phyloP scores from a whole-genome alignment of 2,329 filamentous ascomycete genomes.

The Aspergillus chevalieri region DNA sequence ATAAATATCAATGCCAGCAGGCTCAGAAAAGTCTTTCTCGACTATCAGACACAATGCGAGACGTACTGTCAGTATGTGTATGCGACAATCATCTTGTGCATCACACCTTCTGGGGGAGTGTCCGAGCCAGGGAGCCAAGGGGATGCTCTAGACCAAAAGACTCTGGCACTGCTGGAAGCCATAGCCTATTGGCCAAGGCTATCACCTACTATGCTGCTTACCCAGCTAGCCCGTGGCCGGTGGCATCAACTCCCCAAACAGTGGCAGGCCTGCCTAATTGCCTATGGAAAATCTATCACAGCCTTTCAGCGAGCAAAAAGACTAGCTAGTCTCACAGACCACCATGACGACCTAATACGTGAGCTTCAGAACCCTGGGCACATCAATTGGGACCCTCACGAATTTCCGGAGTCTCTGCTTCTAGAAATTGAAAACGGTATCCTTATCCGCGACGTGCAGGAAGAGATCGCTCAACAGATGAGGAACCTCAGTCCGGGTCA shows the following conservation, averaged over 20 bases:
- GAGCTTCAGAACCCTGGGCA: constrained; percentile 49
- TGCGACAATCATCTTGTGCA: constrained; percentile 2
- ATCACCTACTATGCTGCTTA: constrained; percentile 14
- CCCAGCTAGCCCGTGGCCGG: constrained; percentile 15
- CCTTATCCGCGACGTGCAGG: constrained; percentile 55
- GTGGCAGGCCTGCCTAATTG: constrained; percentile 18
- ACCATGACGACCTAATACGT: constrained; percentile 14
- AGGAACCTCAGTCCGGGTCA: constrained; percentile 26
- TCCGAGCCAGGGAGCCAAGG: not conserved
- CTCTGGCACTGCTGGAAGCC: not conserved
- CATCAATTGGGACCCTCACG: constrained; percentile 47
- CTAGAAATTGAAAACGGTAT: constrained; percentile 60
- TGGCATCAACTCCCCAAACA: constrained; percentile 5
- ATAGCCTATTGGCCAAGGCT: constrained; percentile 14
- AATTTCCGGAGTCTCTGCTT: constrained; percentile 56
- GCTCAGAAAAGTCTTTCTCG: constrained; percentile 1
- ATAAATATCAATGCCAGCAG: not conserved
- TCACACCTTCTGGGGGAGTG: constrained; percentile 1
- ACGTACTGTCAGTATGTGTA: constrained; percentile 2
- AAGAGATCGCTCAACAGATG: constrained; percentile 55
- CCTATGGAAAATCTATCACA: constrained; percentile 23
- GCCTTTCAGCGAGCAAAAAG: constrained; percentile 23
- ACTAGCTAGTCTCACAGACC: constrained; percentile 11
- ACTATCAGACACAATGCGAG: constrained; percentile 3
- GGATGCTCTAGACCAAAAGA: not conserved